Percentiles rank a stretch among this genome's conserved stretches.
These are phyloP conservation scores for Boechera stricta DNA, from an alignment of 345 rosid species.

Conservation along the genomic window DNA sequence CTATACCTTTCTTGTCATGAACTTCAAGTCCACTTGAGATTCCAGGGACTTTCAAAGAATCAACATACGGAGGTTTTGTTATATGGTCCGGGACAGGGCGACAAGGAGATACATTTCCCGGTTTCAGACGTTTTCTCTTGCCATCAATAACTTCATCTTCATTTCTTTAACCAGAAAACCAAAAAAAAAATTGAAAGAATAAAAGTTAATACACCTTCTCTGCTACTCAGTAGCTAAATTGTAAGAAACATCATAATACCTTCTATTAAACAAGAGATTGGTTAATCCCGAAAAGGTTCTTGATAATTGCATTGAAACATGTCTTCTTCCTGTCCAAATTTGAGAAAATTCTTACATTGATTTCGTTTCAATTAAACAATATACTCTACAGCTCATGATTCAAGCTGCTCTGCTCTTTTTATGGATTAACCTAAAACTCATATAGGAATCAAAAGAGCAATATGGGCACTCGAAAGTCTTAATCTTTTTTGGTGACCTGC, in stretches of 20 bases:
- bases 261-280: constrained; percentile 70
- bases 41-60: constrained; percentile 59
- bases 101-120: constrained; percentile 74
- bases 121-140: constrained; percentile 62
- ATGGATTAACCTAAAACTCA: neutral
- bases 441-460: constrained; percentile 12
- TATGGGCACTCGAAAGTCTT: constrained; percentile 17
- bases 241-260: constrained; percentile 47
- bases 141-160: constrained; percentile 53
- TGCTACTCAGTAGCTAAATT: constrained; percentile 5
- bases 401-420: neutral
- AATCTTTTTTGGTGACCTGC: constrained; percentile 11
- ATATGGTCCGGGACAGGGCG: constrained; percentile 80
- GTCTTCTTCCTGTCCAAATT: constrained; percentile 55
- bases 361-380: neutral
- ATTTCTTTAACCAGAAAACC: constrained; percentile 45
- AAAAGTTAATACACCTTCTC: neutral
- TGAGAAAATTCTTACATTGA: neutral
- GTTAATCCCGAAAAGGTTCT: constrained; percentile 70
- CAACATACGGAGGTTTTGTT: constrained; percentile 70
- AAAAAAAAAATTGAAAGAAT: neutral
- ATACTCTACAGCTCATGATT: too few species aligned
- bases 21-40: constrained; percentile 76
- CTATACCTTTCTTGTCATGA: constrained; percentile 77
- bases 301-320: constrained; percentile 68